Evolutionary conservation across 768 basidiomycete species (phyloP).

Genomic region (Fomitopsis serialis): DNA sequence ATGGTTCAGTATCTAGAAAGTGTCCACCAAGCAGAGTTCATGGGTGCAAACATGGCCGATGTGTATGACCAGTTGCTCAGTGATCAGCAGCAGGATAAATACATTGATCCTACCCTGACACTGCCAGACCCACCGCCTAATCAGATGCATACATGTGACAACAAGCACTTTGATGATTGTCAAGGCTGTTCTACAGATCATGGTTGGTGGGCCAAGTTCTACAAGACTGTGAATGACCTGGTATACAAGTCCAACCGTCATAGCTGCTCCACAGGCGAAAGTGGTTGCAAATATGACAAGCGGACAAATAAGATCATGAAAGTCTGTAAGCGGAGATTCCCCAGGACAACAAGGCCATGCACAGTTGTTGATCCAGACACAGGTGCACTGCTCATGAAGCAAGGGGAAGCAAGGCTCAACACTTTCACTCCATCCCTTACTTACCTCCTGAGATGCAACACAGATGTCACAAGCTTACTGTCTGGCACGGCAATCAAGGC

Average conservation of each 20-base stretch:
- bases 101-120: too few relatives aligned
- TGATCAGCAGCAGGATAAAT: too few relatives aligned
- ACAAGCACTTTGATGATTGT: neutral
- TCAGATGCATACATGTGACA: slow-evolving; percentile 1
- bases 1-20: neutral
- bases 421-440: slow-evolving; percentile 25
- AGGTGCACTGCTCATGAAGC: slow-evolving; percentile 25
- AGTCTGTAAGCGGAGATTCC: slow-evolving; percentile 30
- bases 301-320: too few relatives aligned
- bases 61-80: too few relatives aligned
- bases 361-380: slow-evolving; percentile 24
- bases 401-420: slow-evolving; percentile 32
- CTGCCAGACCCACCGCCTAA: too few relatives aligned
- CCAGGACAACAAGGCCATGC: slow-evolving; percentile 19
- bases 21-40: too few relatives aligned
- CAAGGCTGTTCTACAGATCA: neutral
- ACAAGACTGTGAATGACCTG: neutral
- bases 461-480: too few relatives aligned
- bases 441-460: too few relatives aligned
- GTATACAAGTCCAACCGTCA: slow-evolving; percentile 2
- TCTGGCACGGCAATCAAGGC: too few relatives aligned
- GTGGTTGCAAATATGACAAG: slow-evolving; percentile 17
- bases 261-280: slow-evolving; percentile 18
- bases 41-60: too few relatives aligned
- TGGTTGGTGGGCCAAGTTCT: neutral